Evolutionary conservation across 768 basidiomycete genomes (phyloP), one percentile per base, ranked within the genome.

Genomic region (Xerocomus brunneocitrinus): DNA sequence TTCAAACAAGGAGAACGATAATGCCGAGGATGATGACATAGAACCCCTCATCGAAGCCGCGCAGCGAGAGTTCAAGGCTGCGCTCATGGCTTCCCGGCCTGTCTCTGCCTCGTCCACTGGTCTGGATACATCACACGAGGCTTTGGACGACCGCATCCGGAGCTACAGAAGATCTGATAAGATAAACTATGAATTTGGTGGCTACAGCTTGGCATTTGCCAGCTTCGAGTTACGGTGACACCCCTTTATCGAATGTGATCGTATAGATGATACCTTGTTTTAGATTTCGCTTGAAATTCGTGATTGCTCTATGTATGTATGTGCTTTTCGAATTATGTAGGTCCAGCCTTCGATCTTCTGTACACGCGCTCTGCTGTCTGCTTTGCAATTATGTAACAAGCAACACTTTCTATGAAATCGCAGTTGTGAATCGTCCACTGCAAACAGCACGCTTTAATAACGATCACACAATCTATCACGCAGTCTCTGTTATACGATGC

Each of bases 171-270:
- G 94, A 59, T 95, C 90, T 47, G 97, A 98, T 75, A 91, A 95
- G 73, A 98, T 99, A 69, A 92, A 95, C 68, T 99, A 99, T 75
- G 94, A 95, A 69, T 93, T 98, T 67, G 89, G 90, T 43, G 92
- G 87, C 49, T 94, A 94, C 67, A 90, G 91, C 67, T 76, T 94
- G 56, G 91, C 91, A 14, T 94, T 92, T 68, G 88, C 91, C 38
- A 91, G 85, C 67, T 94, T 92, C 70, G 88, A 91, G 70, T 65
- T 76, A 64, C 69, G 71, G 57, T 73, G 63, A 71, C 50, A 54
- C 52, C 44, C 45, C 27, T 44, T 47, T 53, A 43, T 50, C 35
- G 50, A 57, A 45, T 40, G 50, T 34, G 54, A 41, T 52, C 25
- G 58, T 41, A 59, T 49, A 47, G 51, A 56, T 52, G 56, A 58